Percentiles rank a stretch among this genome's conserved stretches.
These are phyloP conservation scores for Euphorbia pulcherrima DNA, from an alignment of 345 rosid genomes.

Conservation along the genomic window DNA sequence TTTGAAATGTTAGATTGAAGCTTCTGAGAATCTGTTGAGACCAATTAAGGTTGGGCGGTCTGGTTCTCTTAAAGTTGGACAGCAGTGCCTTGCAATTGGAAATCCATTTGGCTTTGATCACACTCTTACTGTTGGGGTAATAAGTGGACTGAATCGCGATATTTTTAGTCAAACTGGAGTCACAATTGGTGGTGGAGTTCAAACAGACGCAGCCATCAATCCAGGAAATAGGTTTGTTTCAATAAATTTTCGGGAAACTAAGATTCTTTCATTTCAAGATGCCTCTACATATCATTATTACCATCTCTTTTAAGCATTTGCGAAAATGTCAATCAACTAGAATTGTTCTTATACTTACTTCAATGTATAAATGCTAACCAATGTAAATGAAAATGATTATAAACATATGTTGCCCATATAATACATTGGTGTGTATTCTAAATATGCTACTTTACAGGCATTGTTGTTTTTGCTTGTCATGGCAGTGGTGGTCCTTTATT, in stretches of 20 bases:
- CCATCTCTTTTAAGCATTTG: background rate
- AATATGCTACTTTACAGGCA: background rate
- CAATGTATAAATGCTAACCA: background rate
- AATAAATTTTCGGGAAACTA: conserved; percentile 1
- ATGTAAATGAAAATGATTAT: background rate
- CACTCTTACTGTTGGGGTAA: conserved; percentile 87
- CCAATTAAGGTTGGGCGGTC: conserved; percentile 79
- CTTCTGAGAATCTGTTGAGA: conserved; percentile 63
- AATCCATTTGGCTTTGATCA: conserved; percentile 98
- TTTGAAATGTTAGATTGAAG: conserved; percentile 62
- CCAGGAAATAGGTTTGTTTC: conserved; percentile 80
- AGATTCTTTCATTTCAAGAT: background rate
- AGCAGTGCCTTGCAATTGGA: conserved; percentile 91
- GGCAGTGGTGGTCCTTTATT: conserved; percentile 91
- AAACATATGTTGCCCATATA: background rate
- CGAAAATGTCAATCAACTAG: too few species aligned
- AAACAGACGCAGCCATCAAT: conserved; percentile 98
- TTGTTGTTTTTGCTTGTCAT: conserved; percentile 10
- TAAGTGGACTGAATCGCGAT: conserved; percentile 88
- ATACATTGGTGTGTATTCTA: background rate
- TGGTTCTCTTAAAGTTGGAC: conserved; percentile 76
- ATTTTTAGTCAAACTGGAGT: conserved; percentile 90
- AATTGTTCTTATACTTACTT: background rate
- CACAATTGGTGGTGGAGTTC: conserved; percentile 90
- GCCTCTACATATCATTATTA: too few species aligned